Percentiles rank a stretch among this genome's conserved stretches.
These are phyloP conservation scores for Yamadazyma triangularis DNA, from an alignment of 1,139 yeast genomes.

Conservation along the genomic window DNA sequence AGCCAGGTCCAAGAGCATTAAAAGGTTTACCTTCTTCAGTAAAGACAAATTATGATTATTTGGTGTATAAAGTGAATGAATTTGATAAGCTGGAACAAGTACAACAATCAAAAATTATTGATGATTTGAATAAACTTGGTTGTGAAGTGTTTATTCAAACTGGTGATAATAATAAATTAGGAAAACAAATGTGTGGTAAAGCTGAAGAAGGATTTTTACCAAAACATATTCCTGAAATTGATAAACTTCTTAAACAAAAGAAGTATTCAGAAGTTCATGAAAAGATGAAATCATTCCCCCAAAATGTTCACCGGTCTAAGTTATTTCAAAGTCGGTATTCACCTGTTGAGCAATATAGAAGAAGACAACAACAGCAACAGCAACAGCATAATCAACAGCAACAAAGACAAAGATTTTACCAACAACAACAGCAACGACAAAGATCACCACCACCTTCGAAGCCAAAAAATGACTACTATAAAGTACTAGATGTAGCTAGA, in stretches of 20 bases:
- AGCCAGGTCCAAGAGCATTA: conserved; percentile 24
- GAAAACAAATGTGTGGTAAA: conserved; percentile 30
- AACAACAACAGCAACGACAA: conserved; percentile 42
- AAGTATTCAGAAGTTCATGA: conserved; percentile 41
- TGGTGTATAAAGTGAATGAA: conserved; percentile 19
- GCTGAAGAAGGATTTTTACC: conserved; percentile 38
- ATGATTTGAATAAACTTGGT: conserved; percentile 34
- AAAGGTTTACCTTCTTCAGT: conserved; percentile 21
- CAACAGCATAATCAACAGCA: conserved; percentile 51
- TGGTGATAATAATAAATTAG: conserved; percentile 21
- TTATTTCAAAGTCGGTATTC: conserved; percentile 27
- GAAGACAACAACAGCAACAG: conserved; percentile 40
- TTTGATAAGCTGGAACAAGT: conserved; percentile 11
- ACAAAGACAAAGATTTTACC: conserved; percentile 36
- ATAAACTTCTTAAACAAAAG: conserved; percentile 34
- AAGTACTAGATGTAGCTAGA: conserved; percentile 61
- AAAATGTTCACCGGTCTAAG: conserved; percentile 36
- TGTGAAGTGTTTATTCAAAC: conserved; percentile 45
- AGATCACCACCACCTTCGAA: conserved; percentile 28
- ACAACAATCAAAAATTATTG: conserved; percentile 15
- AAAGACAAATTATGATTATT: conserved; percentile 31
- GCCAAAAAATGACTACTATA: conserved; percentile 74
- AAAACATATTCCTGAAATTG: conserved; percentile 42
- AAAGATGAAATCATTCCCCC: conserved; percentile 24
- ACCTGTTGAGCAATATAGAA: conserved; percentile 31